phyloP scores from a whole-genome alignment of 2,329 filamentous ascomycete species.

The Pseudogymnoascus sp. region DNA sequence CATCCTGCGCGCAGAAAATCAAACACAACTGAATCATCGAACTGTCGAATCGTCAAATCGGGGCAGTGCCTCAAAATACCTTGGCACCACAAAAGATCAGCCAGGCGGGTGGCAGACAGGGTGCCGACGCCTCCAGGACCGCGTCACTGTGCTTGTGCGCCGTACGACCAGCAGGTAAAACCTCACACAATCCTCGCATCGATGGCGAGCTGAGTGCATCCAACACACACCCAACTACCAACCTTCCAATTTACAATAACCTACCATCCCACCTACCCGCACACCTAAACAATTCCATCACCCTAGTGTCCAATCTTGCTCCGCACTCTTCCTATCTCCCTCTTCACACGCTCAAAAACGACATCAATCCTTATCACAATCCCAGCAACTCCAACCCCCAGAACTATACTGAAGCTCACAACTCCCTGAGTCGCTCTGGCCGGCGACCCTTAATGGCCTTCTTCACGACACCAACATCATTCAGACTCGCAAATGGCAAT shows the following conservation, averaged over 20 bases:
- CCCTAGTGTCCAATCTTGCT: neutral
- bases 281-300: neutral
- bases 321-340: neutral
- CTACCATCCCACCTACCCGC: neutral
- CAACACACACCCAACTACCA: neutral
- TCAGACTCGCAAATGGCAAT: conserved; percentile 32
- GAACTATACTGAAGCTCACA: neutral
- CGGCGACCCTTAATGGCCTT: conserved; percentile 29
- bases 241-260: neutral
- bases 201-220: neutral
- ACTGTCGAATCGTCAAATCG: neutral
- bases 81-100: neutral
- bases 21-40: neutral
- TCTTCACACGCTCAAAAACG: neutral
- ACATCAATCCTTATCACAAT: neutral
- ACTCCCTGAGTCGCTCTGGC: neutral
- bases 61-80: neutral
- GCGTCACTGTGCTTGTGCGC: neutral
- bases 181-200: neutral
- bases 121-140: neutral
- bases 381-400: neutral
- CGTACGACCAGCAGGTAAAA: neutral
- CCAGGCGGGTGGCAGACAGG: neutral
- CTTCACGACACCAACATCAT: conserved; percentile 41
- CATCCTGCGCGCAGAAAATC: neutral